Conservation (phyloP, 768 basidiomycete genomes). For the Boletus insuetus region DNA sequence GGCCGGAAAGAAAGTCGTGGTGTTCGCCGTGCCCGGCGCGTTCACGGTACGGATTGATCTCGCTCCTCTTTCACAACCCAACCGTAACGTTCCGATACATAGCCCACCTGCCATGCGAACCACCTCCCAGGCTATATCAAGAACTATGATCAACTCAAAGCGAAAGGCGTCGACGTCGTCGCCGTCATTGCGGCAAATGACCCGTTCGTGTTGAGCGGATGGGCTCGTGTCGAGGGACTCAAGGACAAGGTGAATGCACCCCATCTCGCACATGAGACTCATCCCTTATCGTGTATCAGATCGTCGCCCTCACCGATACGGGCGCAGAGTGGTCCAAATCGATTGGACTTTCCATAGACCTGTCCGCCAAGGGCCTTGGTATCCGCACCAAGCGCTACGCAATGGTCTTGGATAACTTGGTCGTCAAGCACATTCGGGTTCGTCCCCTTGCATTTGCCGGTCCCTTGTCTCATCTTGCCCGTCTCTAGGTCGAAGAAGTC, state of each 20-base stretch:
- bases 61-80: not conserved
- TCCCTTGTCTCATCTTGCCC: not conserved
- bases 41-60: slow-evolving; percentile 57
- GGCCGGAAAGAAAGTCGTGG: slow-evolving; percentile 80
- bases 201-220: slow-evolving; percentile 59
- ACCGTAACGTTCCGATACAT: not conserved
- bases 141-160: slow-evolving; percentile 45
- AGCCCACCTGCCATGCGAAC: slow-evolving; percentile 43
- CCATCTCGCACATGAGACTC: slow-evolving; percentile 19
- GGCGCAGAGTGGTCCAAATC: slow-evolving; percentile 53
- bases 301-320: slow-evolving; percentile 56
- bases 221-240: slow-evolving; percentile 54
- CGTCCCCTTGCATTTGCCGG: slow-evolving; percentile 14
- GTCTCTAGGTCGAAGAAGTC: slow-evolving; percentile 10
- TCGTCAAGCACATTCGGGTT: slow-evolving; percentile 64
- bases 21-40: slow-evolving; percentile 77
- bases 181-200: slow-evolving; percentile 61
- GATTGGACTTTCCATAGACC: slow-evolving; percentile 55
- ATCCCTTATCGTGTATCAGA: slow-evolving; percentile 35
- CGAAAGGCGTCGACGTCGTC: slow-evolving; percentile 51
- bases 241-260: slow-evolving; percentile 59
- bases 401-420: slow-evolving; percentile 64
- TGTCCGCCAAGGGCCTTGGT: slow-evolving; percentile 49
- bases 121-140: slow-evolving; percentile 47
- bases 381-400: slow-evolving; percentile 61